Percentiles rank a stretch among this genome's conserved stretches.
Conservation (phyloP, 164 flowering plant genomes). For the Hamamelis virginiana region DNA sequence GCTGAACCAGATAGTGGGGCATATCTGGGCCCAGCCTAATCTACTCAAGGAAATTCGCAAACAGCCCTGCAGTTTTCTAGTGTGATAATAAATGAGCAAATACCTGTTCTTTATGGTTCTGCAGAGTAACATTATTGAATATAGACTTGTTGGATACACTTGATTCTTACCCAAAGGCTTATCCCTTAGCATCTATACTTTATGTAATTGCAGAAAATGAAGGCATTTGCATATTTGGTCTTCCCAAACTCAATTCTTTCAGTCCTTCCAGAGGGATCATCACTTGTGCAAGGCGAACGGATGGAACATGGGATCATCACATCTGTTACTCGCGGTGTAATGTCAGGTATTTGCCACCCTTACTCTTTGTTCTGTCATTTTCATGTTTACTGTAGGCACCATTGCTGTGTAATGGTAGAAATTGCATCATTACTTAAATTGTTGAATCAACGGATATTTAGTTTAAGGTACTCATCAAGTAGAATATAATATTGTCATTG, state of each 20-base stretch:
- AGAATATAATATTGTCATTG: background rate
- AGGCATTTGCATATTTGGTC: slow-evolving; percentile 70
- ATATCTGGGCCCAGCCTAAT: background rate
- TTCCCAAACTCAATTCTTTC: slow-evolving; percentile 69
- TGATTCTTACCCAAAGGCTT: background rate
- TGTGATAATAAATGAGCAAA: background rate
- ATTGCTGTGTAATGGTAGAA: too few relatives aligned
- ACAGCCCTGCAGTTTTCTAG: background rate
- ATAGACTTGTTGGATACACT: background rate
- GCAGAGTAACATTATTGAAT: background rate
- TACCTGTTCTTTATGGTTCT: background rate
- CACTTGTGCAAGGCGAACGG: slow-evolving; percentile 41
- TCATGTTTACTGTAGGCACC: background rate
- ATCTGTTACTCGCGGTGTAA: slow-evolving; percentile 76
- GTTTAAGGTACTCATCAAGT: background rate
- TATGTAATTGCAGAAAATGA: slow-evolving; percentile 56
- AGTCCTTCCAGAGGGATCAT: slow-evolving; percentile 51
- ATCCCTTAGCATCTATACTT: background rate
- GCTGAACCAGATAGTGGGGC: background rate
- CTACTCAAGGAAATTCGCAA: background rate
- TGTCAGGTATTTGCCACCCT: slow-evolving; percentile 57
- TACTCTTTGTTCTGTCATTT: background rate
- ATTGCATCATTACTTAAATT: too few relatives aligned
- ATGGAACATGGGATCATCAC: slow-evolving; percentile 72
- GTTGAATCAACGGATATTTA: too few relatives aligned